These are phyloP conservation scores for Cryptococcus hybrid DNA, from an alignment of 1,284 basidiomycete species.

Conservation along the genomic window DNA sequence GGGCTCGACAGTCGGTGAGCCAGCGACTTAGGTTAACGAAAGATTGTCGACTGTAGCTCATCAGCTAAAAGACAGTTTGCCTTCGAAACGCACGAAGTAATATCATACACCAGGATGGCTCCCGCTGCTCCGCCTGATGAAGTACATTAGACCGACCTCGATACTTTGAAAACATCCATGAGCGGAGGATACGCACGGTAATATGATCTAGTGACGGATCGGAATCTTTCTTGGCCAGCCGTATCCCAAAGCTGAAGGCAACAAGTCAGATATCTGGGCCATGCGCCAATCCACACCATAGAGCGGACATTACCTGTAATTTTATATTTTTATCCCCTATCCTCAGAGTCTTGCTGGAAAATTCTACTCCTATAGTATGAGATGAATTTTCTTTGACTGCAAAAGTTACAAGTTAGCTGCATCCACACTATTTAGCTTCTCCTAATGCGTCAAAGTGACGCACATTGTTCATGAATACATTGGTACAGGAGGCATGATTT, in stretches of 20 bases:
- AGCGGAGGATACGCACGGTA: constrained; percentile 59
- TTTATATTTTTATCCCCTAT: constrained; percentile 92
- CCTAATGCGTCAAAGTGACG: constrained; percentile 40
- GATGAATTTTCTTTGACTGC: constrained; percentile 93
- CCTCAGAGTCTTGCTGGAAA: constrained; percentile 82
- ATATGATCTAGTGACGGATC: constrained; percentile 95
- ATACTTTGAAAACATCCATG: no score
- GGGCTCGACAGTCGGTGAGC: constrained; percentile 85
- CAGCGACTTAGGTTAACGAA: constrained; percentile 79
- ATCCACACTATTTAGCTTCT: neutral
- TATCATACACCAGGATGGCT: constrained; percentile 94
- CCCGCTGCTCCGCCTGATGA: constrained; percentile 70
- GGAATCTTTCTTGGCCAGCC: constrained; percentile 92
- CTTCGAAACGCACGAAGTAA: constrained; percentile 69
- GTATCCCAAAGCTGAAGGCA: constrained; percentile 82
- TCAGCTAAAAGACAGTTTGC: neutral
- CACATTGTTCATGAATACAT: constrained; percentile 91
- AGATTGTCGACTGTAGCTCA: constrained; percentile 50
- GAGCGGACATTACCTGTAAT: constrained; percentile 65
- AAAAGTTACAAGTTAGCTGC: neutral
- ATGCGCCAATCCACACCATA: no score
- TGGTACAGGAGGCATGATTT: constrained; percentile 96
- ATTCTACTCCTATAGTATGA: constrained; percentile 97
- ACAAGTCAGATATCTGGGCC: no score
- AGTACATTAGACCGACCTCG: no score